A percentile compares a stretch with the other conserved stretches of the same genome.
phyloP scores from a whole-genome alignment of 1,139 yeast genomes.

The Nakaseomyces delphensis region DNA sequence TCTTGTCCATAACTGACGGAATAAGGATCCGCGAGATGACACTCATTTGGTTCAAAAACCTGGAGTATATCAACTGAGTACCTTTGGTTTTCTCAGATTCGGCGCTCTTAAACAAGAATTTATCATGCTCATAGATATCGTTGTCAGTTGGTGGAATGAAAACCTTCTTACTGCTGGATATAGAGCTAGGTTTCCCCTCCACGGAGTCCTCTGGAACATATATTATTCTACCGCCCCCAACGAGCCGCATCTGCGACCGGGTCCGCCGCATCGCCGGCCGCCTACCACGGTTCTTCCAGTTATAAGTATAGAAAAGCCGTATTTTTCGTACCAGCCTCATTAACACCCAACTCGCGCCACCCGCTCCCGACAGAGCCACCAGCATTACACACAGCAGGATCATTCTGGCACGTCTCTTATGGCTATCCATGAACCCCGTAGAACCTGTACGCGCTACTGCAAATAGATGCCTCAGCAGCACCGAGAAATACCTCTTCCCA shows the following conservation, averaged over 20 bases:
- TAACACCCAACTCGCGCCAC: constrained; percentile 2
- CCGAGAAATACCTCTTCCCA: constrained; percentile 2
- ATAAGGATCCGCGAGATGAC: constrained; percentile 78
- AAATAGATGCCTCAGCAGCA: constrained; percentile 3
- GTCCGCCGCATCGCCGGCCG: constrained; percentile 19
- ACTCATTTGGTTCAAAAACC: constrained; percentile 61
- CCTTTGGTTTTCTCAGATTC: constrained; percentile 27
- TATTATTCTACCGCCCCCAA: constrained; percentile 51
- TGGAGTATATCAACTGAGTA: constrained; percentile 47
- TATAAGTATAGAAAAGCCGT: constrained; percentile 5
- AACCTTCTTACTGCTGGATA: constrained; percentile 29
- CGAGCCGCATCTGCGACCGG: constrained; percentile 31
- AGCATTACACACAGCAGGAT: neutral
- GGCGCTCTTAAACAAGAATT: constrained; percentile 34
- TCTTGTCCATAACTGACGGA: constrained; percentile 63
- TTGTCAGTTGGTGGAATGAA: constrained; percentile 34
- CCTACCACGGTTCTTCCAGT: constrained; percentile 8
- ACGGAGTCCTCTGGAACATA: constrained; percentile 37
- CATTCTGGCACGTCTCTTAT: constrained; percentile 5
- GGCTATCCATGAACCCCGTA: constrained; percentile 4
- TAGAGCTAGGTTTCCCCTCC: constrained; percentile 9
- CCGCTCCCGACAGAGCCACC: neutral
- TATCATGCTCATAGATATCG: constrained; percentile 35
- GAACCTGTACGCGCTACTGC: constrained; percentile 3
- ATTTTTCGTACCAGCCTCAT: constrained; percentile 7